Percentiles rank a stretch among this genome's conserved stretches.
Evolutionary conservation across 441 rosid species (phyloP).

Genomic region (Rhodomyrtus psidioides): DNA sequence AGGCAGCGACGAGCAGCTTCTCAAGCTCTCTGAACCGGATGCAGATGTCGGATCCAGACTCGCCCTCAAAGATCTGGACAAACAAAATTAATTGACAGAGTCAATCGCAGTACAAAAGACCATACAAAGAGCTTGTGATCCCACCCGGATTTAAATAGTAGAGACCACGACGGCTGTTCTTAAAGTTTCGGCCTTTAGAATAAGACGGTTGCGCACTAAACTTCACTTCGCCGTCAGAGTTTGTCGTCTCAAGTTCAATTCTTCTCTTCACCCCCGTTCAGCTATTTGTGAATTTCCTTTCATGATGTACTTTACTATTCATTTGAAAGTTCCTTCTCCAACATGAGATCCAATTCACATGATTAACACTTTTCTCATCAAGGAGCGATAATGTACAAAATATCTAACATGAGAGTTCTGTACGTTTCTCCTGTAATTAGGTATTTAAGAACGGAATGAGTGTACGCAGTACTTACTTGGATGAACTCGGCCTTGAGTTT

Average conservation of each 20-base stretch:
- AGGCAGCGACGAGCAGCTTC: constrained; percentile 44
- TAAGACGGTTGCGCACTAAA: too few species aligned
- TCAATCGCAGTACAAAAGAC: not conserved
- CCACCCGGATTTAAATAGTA: not conserved
- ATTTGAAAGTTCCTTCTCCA: too few species aligned
- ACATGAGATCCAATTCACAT: too few species aligned
- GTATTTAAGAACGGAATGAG: not conserved
- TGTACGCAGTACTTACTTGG: not conserved
- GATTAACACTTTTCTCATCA: too few species aligned
- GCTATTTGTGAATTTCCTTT: too few species aligned
- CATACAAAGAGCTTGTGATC: not conserved
- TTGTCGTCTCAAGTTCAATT: too few species aligned
- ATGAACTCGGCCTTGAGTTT: constrained; percentile 31
- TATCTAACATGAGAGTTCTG: not conserved
- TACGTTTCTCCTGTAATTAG: not conserved
- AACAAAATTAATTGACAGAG: not conserved
- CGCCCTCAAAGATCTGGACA: constrained; percentile 38
- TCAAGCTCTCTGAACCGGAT: constrained; percentile 45
- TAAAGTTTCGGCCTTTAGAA: too few species aligned
- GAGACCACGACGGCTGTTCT: too few species aligned
- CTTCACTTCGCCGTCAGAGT: too few species aligned
- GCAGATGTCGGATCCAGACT: constrained; percentile 46
- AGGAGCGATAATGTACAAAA: not conserved
- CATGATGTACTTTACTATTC: too few species aligned
- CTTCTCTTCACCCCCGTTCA: too few species aligned